Conservation (phyloP, 345 rosid species). For the Cardiospermum halicacabum region DNA sequence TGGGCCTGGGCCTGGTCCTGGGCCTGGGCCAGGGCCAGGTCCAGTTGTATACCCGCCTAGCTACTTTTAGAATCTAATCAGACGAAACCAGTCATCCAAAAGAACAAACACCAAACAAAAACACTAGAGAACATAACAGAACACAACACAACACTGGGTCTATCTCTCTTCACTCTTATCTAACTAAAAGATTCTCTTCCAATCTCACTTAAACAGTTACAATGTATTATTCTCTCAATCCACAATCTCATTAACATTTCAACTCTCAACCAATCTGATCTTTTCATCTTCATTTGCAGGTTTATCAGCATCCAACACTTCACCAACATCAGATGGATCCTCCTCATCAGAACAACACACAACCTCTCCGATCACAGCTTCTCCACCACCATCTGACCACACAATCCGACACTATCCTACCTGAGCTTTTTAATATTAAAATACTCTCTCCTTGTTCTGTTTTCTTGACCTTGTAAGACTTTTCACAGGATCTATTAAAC, state of each 20-base stretch:
- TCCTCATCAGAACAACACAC: too few species aligned
- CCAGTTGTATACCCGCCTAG: too few species aligned
- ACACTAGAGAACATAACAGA: too few species aligned
- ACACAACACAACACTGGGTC: too few species aligned
- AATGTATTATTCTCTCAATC: background rate
- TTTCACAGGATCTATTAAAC: background rate
- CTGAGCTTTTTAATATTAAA: background rate
- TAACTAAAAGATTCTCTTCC: background rate
- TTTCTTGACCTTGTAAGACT: slow-evolving; percentile 18
- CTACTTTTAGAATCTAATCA: too few species aligned
- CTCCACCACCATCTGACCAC: too few species aligned
- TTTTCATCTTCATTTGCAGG: background rate
- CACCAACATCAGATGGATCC: background rate
- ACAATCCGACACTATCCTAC: background rate
- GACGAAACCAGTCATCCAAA: too few species aligned
- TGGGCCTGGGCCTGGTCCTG: too few species aligned
- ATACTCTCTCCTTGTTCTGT: background rate
- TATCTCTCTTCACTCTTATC: background rate
- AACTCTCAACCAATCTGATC: background rate
- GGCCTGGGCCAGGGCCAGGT: too few species aligned
- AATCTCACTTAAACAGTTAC: background rate
- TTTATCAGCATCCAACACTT: background rate
- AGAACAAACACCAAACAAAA: too few species aligned
- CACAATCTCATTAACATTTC: background rate
- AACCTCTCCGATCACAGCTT: background rate